Conservation (phyloP, 345 rosid species). For the Arabidopsis suecica region DNA sequence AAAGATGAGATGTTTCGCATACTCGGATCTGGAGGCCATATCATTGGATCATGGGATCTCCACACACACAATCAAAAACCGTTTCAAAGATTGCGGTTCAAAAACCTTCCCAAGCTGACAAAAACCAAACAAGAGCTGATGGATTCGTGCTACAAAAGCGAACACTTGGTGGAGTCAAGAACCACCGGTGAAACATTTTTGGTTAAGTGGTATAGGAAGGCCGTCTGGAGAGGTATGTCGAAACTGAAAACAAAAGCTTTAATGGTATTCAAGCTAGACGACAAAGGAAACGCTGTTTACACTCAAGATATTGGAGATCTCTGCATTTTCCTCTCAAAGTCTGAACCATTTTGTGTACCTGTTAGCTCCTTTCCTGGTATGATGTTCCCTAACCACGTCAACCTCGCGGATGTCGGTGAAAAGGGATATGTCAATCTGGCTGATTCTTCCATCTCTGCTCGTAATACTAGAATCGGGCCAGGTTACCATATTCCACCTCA, state of each 20-base stretch:
- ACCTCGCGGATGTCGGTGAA: neutral
- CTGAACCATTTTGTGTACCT: neutral
- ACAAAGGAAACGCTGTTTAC: slow-evolving; percentile 50
- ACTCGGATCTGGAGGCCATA: too few relatives aligned
- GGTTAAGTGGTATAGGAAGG: neutral
- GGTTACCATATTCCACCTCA: slow-evolving; percentile 11
- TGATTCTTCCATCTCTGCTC: neutral
- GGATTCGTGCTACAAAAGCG: neutral
- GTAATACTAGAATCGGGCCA: neutral
- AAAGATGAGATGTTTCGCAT: too few relatives aligned
- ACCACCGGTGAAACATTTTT: neutral
- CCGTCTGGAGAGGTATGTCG: neutral
- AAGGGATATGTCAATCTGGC: neutral
- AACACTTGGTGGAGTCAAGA: neutral
- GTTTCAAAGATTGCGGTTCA: neutral
- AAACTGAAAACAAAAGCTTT: neutral
- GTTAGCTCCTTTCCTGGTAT: neutral
- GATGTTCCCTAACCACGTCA: neutral
- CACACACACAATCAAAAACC: neutral
- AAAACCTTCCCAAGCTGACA: neutral
- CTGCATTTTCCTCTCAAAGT: neutral
- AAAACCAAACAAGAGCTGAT: neutral
- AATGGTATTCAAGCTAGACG: slow-evolving; percentile 50
- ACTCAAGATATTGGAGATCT: slow-evolving; percentile 10
- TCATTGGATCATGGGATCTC: neutral